Base-by-base conservation (phyloP, 1,284 basidiomycete species). In the Boletus smithii region DNA sequence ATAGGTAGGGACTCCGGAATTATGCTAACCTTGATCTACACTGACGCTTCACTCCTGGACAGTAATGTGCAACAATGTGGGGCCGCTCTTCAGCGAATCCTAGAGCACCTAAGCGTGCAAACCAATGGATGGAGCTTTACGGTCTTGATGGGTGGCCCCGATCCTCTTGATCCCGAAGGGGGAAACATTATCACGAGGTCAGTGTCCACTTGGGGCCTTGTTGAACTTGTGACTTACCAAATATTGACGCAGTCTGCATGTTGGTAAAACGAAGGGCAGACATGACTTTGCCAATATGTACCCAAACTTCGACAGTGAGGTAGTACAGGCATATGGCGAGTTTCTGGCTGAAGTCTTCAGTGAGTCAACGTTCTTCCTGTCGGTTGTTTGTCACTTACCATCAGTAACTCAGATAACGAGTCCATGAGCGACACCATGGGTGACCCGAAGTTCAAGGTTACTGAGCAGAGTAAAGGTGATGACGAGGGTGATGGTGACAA, bases 21-120 rank as follows among this genome's bases (percentile, higher is more conserved):
- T 29, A 11, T 29, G 11, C 27, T 29, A 29, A 8, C 11, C 5
- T 13, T 29, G 5, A 5, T 29, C 13, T 13, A 10, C 13, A 29
- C 10, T 14, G 23, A 32, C 10, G 8, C 13, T 14, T 17, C 27
- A 10, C 10, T 13, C 13, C n/a, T 26, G 4, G 7, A 3, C 18
- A 48, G 41, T n/a, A 48, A 44, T 18, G 40, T 49, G 3, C 36
- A 49, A 29, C 47, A 49, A 11, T 39, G 23, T 17, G 24, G 18
- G 8, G 6, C 42, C 4, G 30, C 42, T 10, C 42, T 49, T 10
- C 30, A 30, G 9, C 18, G 16, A 7, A 32, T 50, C 7, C 9
- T 50, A 3, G 18, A 37, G 4, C 35, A 50, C 16, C 20, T 50
- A 9, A 36, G 9, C 1, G 16, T 18, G 10, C 26, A 34, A 18